Percentiles rank a stretch among this genome's conserved stretches.
Conservation (phyloP, 2,329 filamentous ascomycete species). For the Scedosporium minutisporum region DNA sequence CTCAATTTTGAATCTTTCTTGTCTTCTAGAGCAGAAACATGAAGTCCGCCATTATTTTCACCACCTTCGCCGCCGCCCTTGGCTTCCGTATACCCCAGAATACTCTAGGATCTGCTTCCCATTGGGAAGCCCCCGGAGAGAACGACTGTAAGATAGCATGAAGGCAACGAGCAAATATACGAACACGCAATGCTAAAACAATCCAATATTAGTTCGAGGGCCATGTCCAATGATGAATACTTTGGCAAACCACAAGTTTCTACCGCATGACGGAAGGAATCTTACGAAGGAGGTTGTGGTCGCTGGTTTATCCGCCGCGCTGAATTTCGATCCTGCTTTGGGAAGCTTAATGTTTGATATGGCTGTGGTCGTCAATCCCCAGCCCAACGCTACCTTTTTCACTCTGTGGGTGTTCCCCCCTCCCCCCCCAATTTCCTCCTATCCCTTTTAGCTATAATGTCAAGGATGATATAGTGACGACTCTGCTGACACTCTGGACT, state of each 20-base stretch:
- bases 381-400: slow-evolving; percentile 33
- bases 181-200: neutral
- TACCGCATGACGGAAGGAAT: slow-evolving; percentile 34
- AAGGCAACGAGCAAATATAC: too few relatives aligned
- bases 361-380: slow-evolving; percentile 31
- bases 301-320: slow-evolving; percentile 24
- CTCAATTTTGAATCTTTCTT: neutral
- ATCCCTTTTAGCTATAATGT: too few relatives aligned
- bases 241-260: slow-evolving; percentile 39
- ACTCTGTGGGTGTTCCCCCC: slow-evolving; percentile 16
- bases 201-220: slow-evolving; percentile 20
- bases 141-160: neutral
- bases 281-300: slow-evolving; percentile 27
- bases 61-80: neutral
- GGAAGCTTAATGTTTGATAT: slow-evolving; percentile 30
- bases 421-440: too few relatives aligned
- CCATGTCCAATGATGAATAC: slow-evolving; percentile 44
- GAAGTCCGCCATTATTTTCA: neutral
- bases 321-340: slow-evolving; percentile 33
- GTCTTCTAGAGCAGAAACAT: neutral
- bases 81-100: neutral
- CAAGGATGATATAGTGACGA: too few relatives aligned
- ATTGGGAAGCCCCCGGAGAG: neutral
- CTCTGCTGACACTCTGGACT: neutral
- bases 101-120: neutral